Base-by-base conservation (phyloP, 2,329 filamentous ascomycete species). In the Macrophomina tecta region DNA sequence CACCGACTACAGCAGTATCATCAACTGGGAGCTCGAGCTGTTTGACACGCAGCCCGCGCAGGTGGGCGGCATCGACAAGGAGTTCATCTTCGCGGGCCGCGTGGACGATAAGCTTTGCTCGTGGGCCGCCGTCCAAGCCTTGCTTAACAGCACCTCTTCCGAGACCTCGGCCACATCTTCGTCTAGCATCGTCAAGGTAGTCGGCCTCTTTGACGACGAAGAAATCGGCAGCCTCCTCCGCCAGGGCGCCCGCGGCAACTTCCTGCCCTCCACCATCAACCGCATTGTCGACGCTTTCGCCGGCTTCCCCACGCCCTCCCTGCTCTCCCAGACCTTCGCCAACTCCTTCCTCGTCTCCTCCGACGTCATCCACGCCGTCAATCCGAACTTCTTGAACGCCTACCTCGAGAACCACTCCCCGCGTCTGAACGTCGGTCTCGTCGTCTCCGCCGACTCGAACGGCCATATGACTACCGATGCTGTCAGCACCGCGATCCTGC, bases 41-140 rank as follows among this genome's bases (percentile, higher is more conserved):
- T 99, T 91, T 76, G 95, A 98, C 79, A 87, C 88, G 4, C 93
- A 97, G 77, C 92, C 94, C 8, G 94, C 94, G 1, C 89, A 90
- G 48, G 86, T 93, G 18, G 90, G 92, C 70, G 95, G 95, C 12
- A 79, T 99, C 67, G 92, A 97, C 73, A 92, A 91, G 77, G 94
- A 98, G 73, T 90, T 99, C 77, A 97, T 99, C 80, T 97, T 94
- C 70, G 94, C 92, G 8, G 94, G 94, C 67, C 91, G 95, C 64
- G 95, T 98, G 71, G 95, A 99, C 77, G 95, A 99, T 82, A 98
- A 97, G 83, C 89, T 99, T 55, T 98, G 95, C 84, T 96, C 92
- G 38, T 98, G 93, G 89, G 89, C 93, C 7, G 94, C 95, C 7
- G 85, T 97, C 63, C 89, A 94, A 78, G 94, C 89, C 3, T 88